Conservation (phyloP, 495 filamentous ascomycete species). For the Aspergillus sclerotiicarbonarius region DNA sequence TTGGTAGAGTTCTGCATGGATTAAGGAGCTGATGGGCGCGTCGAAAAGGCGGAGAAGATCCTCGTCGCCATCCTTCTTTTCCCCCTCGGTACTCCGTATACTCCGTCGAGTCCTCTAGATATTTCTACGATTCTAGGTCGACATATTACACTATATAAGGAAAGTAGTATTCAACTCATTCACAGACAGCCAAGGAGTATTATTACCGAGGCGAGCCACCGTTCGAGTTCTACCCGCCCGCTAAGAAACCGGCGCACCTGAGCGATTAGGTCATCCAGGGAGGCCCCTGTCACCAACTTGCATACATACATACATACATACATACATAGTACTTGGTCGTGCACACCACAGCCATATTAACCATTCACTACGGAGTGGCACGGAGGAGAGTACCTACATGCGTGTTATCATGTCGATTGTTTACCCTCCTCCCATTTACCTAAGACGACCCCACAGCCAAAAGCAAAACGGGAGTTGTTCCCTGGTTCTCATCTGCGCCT, state of each 20-base stretch:
- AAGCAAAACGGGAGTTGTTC: constrained; percentile 12
- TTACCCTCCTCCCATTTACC: neutral
- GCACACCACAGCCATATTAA: too few species aligned
- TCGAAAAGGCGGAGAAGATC: constrained; percentile 10
- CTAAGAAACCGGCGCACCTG: neutral
- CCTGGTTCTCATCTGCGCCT: constrained; percentile 7
- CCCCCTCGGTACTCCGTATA: too few species aligned
- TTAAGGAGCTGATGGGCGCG: neutral
- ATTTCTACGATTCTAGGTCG: too few species aligned
- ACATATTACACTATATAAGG: too few species aligned
- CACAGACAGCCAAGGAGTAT: too few species aligned
- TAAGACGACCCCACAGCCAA: constrained; percentile 8
- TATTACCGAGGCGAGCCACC: neutral
- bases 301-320: constrained; percentile 1
- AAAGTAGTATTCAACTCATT: too few species aligned
- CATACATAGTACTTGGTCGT: neutral
- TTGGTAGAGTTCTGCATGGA: constrained; percentile 8
- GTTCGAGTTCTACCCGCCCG: neutral
- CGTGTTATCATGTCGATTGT: too few species aligned
- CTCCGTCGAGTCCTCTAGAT: too few species aligned
- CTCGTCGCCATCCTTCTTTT: neutral
- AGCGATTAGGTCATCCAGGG: constrained; percentile 2
- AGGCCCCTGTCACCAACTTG: constrained; percentile 2
- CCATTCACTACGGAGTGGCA: neutral
- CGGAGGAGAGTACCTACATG: neutral